These are phyloP conservation scores for Fusarium haematococcum DNA, from an alignment of 2,329 filamentous ascomycete genomes.

Conservation along the genomic window DNA sequence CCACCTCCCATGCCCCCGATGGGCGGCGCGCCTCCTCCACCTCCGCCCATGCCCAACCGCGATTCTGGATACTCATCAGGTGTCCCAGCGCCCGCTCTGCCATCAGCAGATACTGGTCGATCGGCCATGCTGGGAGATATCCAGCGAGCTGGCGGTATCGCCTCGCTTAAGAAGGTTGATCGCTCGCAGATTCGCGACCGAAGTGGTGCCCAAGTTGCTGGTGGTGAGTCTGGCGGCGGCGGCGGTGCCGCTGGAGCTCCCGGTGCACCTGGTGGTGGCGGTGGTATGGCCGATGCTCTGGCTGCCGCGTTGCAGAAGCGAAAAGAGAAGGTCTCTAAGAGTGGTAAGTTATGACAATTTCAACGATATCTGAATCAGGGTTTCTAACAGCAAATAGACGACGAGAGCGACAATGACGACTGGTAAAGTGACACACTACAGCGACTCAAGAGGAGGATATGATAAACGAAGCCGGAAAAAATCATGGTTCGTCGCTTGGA, in stretches of 20 bases:
- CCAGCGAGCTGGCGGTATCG: conserved; percentile 75
- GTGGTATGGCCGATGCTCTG: conserved; percentile 84
- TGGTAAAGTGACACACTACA: conserved; percentile 59
- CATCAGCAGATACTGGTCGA: conserved; percentile 58
- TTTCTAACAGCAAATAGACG: conserved; percentile 64
- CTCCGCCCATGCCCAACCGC: conserved; percentile 66
- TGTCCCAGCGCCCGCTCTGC: conserved; percentile 58
- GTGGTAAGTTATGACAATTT: conserved; percentile 75
- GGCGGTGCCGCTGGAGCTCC: conserved; percentile 63
- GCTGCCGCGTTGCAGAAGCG: conserved; percentile 82
- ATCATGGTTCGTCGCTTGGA: conserved; percentile 11
- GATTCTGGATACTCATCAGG: conserved; percentile 69
- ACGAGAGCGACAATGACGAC: conserved; percentile 82
- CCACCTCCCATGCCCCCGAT: conserved; percentile 45
- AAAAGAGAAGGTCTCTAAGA: conserved; percentile 94
- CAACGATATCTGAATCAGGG: not conserved
- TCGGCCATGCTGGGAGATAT: conserved; percentile 78
- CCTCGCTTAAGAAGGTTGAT: conserved; percentile 80
- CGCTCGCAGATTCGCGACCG: conserved; percentile 77
- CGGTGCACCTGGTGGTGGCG: conserved; percentile 65
- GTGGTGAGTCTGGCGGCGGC: conserved; percentile 61
- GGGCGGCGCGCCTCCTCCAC: conserved; percentile 56
- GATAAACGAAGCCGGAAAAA: conserved; percentile 20
- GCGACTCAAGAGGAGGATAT: conserved; percentile 25
- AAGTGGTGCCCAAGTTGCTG: conserved; percentile 72